phyloP scores from a whole-genome alignment of 306 rosid genomes.

The Fragaria iinumae region DNA sequence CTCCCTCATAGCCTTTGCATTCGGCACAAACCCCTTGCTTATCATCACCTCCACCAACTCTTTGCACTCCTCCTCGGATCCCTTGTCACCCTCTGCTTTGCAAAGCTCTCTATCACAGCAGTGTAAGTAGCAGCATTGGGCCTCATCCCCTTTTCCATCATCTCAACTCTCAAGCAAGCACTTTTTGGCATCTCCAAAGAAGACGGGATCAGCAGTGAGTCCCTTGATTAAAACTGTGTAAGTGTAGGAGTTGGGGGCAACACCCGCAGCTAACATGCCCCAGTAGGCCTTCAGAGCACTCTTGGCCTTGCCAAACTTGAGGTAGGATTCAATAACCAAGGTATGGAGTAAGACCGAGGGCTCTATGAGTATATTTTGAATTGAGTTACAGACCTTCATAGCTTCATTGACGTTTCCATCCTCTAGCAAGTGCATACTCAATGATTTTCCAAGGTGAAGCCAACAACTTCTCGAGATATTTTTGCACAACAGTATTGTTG shows the following conservation, averaged over 20 bases:
- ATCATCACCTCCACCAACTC: not conserved
- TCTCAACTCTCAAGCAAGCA: constrained; percentile 55
- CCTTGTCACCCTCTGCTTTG: constrained; percentile 30
- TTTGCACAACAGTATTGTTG: not conserved
- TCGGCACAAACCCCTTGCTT: too few relatives aligned
- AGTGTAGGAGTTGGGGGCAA: not conserved
- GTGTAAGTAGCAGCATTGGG: constrained; percentile 63
- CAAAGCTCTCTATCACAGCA: constrained; percentile 52
- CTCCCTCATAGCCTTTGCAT: too few relatives aligned
- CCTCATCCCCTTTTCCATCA: constrained; percentile 61
- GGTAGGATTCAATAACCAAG: constrained; percentile 51
- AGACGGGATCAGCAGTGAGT: constrained; percentile 37
- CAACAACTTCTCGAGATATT: not conserved
- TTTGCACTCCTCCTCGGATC: constrained; percentile 39
- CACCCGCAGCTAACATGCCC: not conserved
- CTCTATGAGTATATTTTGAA: constrained; percentile 25
- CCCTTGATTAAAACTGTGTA: constrained; percentile 17
- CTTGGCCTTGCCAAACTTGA: constrained; percentile 32
- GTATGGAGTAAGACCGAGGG: constrained; percentile 60
- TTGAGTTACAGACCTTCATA: constrained; percentile 43
- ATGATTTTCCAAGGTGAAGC: constrained; percentile 23
- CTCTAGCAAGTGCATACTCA: not conserved
- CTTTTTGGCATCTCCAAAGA: constrained; percentile 45
- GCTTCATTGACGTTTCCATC: constrained; percentile 32
- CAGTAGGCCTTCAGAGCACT: not conserved